Percentiles rank a stretch among this genome's conserved stretches.
These are phyloP conservation scores for Aspergillus sp. DNA, from an alignment of 2,329 filamentous ascomycete genomes.

Conservation along the genomic window DNA sequence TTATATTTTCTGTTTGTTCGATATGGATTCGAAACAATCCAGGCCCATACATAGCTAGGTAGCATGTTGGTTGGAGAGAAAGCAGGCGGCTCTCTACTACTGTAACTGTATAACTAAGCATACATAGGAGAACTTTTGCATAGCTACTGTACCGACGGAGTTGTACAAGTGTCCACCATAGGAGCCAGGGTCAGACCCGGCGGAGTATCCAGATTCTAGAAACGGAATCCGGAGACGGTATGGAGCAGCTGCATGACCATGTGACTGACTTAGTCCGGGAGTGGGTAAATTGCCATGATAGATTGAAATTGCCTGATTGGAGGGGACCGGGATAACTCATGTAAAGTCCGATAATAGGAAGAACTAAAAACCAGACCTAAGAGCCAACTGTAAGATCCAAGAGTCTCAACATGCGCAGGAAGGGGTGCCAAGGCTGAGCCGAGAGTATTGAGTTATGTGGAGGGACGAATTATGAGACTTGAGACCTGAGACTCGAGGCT, in stretches of 20 bases:
- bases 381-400: too few species aligned
- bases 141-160: not conserved
- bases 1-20: not conserved
- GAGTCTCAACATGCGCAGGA: too few species aligned
- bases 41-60: slow-evolving; percentile 6
- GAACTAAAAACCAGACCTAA: not conserved
- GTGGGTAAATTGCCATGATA: not conserved
- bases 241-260: not conserved
- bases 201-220: not conserved
- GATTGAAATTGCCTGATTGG: not conserved
- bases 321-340: not conserved
- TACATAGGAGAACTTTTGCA: not conserved
- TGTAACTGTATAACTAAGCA: slow-evolving; percentile 2
- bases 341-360: not conserved
- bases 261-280: not conserved
- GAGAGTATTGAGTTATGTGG: not conserved
- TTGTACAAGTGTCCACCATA: too few species aligned
- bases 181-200: too few species aligned
- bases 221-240: not conserved
- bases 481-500: not conserved
- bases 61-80: slow-evolving; percentile 3
- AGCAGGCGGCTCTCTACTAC: not conserved
- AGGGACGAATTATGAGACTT: not conserved
- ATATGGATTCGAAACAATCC: not conserved
- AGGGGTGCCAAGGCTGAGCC: not conserved